Base-by-base conservation (phyloP, 352 stramenopile genomes). In the Pelagophyceae sp. region DNA sequence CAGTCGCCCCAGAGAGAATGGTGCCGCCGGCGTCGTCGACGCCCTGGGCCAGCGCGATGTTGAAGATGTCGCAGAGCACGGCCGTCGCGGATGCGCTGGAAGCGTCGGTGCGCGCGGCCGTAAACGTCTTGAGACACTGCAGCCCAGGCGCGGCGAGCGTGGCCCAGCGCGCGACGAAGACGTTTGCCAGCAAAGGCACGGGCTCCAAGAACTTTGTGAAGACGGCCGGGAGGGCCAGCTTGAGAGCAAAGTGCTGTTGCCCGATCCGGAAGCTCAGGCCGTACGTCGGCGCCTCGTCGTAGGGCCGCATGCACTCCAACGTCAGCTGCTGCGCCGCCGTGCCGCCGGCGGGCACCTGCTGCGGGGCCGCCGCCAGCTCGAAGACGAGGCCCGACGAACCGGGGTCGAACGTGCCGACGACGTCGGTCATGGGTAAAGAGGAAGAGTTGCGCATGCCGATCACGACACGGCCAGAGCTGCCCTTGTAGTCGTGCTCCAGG, bases 271-370 rank as follows among this genome's bases (percentile, higher is more conserved):
- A 92, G 51, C 72, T 82, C 27, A 93, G 77, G 25, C 82, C 84
- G 58, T 90, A 77, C 72, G 72, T 61, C 11, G 87, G 87, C 11
- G 86, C 82, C 25, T 83, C 69, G 20, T 86, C 77, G 76, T 91
- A 93, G 11, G 89, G 89, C 37, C 83, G 82, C 88, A 94, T 93
- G 38, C 82, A 87, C 79, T 93, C 89, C 75, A 93, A 85, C 88
- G 92, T 90, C 78, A 94, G 85, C 81, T 90, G 85, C 79, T 90
- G 83, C 77, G 91, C 89, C 77, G 85, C 83, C 75, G 92, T 85
- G 69, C 91, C 87, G 80, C 91, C 90, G 58, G 82, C 76, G 3
- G 79, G 76, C 32, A 94, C 76, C 38, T 79, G 61, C 23, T 63
- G 51, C 0, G 84, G 81, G 29, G 92, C 33, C 76, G 78, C 90